Evolutionary conservation across 192 early-diverging fungal genomes (phyloP).

Genomic region (Umbelopsis ramanniana): DNA sequence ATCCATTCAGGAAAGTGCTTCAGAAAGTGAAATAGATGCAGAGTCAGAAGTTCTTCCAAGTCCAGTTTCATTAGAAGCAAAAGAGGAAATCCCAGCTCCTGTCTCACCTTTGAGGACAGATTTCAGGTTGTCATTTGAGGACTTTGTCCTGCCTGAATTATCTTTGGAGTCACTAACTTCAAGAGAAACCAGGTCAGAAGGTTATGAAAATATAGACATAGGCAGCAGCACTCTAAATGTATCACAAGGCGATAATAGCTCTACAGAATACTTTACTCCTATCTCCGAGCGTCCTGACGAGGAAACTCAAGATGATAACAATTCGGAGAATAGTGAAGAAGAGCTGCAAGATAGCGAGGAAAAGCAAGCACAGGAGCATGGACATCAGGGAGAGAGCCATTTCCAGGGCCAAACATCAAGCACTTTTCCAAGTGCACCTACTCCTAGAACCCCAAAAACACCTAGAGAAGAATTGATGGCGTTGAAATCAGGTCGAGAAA

Average conservation of each 20-base stretch:
- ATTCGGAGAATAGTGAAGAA: too few relatives aligned
- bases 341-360: too few relatives aligned
- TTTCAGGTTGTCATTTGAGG: constrained; percentile 8
- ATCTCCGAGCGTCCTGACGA: too few relatives aligned
- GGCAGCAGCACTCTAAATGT: too few relatives aligned
- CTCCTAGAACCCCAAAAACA: neutral
- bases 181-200: neutral
- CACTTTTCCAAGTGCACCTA: neutral
- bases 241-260: too few relatives aligned
- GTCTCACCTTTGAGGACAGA: neutral
- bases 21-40: neutral
- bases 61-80: neutral
- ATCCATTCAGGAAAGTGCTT: neutral
- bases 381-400: too few relatives aligned
- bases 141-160: constrained; percentile 6
- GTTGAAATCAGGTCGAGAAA: neutral
- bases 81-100: neutral
- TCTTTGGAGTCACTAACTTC: neutral
- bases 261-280: too few relatives aligned
- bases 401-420: too few relatives aligned
- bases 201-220: neutral
- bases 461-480: too few relatives aligned
- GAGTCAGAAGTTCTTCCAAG: neutral
- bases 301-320: too few relatives aligned
- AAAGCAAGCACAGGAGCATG: too few relatives aligned